Base-by-base conservation (phyloP, 163 green algal genomes). In the Trebouxiophyceae sp. region DNA sequence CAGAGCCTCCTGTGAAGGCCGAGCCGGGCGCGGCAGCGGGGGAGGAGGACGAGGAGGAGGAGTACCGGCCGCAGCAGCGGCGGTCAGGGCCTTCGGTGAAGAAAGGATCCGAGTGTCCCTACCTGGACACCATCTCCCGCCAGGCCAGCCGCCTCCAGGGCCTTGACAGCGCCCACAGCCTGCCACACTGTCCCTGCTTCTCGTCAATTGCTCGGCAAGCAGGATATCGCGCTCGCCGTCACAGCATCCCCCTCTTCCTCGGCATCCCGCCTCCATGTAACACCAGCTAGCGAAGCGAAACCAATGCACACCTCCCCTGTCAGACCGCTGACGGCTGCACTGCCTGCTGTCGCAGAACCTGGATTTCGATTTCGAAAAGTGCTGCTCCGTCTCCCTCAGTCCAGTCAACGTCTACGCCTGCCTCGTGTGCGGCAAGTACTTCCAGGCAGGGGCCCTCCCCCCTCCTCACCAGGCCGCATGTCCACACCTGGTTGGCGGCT, bases 321-420 rank as follows among this genome's bases (percentile, higher is more conserved):
- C 47, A 57, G 26, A 27, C 16, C 32, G 6, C 23, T 27, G 4
- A n/a, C 31, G 4, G 26, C 19, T 30, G 47, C 16, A 24, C 5
- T 5, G 23, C 6, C 5, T 57, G 47, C 26, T 16, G 4, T 74
- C n/a, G 63, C 84, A 95, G 84, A 94, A 90, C 61, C 82, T 99
- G 33, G 93, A 99, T 68, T 98, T 99, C 74, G 94, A 99, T 66
- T 99, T 99, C 66, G 93, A 98, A 64, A 97, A 97, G 78, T 97
- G 90, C 80, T 99, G 94, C 79, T 93, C 82, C 7, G 91, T 99
- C 12, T 91, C 84, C 6, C 78, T 99, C 4, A 89, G 74, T 32
- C 84, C 80, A 23, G 81, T 95, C 67, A 98, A 98, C 76, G 91
- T 97, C 23, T 99, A 99, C 71, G 90, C 86, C 19, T 99, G 94